Evolutionary conservation across 2,329 filamentous ascomycete species (phyloP), one percentile per base, ranked within the genome.

Genomic region (Cytospora schulzeri): DNA sequence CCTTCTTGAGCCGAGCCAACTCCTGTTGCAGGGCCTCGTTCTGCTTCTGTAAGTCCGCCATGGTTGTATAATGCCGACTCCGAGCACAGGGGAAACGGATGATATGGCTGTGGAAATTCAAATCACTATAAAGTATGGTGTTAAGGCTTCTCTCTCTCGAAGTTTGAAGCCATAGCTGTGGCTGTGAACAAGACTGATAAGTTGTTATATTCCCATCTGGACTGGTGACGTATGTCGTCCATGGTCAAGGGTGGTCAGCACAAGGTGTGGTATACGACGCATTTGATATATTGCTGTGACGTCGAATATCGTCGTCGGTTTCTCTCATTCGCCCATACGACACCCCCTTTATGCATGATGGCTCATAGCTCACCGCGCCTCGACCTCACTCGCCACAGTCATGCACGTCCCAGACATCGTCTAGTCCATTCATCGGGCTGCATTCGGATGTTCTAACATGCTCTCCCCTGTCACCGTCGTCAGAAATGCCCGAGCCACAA

Each of bases 1-100:
- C 57, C 26, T 60, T 62, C 41, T 65, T 64, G 17, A 67, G 62
- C 22, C 60, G 65, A 45, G 57, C 62, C 6, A 67, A 35, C 65
- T 67, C 58, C 11, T 63, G 59, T 31, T 52, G 29, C 17, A 67
- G 48, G 11, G 57, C 35, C 28, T 53, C 41, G 14, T 62, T 62
- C 19, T 62, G 60, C 29, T 56, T 56, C 52, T 51, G 41, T 24
- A 57, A 26, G 22, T 67, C 65, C 52, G 62, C 61, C 65, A 67
- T 67, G 7, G 26, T 29, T n/a, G 31, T 5, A 48, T 38, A 22
- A 33, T 4, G 22, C 24, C 11, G 8, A 29, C 14, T 45, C 28
- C 22, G 7, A 38, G 4, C 5, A 35, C 45, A 48, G 1, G 15
- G 28, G 38, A 48, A 41, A 2, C 24, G 17, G n/a, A 48, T 19